phyloP scores from a whole-genome alignment of 2,329 filamentous ascomycete genomes.

The Allantophomopsis lycopodina region DNA sequence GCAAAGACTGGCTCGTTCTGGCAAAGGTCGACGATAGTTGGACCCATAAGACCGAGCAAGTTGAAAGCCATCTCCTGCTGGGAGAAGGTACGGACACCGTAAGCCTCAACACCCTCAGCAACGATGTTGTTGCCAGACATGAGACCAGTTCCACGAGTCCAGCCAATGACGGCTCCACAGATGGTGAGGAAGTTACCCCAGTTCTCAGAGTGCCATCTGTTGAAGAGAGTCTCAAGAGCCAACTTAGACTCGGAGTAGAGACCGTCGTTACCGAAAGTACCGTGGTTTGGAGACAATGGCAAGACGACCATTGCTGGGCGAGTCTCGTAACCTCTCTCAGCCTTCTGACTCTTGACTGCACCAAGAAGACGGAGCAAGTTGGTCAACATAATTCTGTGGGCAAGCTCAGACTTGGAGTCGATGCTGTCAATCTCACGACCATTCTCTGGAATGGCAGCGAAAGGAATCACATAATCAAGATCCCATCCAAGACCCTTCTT shows the following conservation, averaged over 20 bases:
- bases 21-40: slow-evolving; percentile 86
- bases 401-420: slow-evolving; percentile 94
- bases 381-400: slow-evolving; percentile 97
- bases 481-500: slow-evolving; percentile 98
- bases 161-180: slow-evolving; percentile 95
- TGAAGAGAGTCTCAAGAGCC: slow-evolving; percentile 92
- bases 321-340: slow-evolving; percentile 77
- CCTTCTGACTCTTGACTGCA: slow-evolving; percentile 82
- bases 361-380: slow-evolving; percentile 89
- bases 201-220: slow-evolving; percentile 94
- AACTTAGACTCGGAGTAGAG: slow-evolving; percentile 98
- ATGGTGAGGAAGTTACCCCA: slow-evolving; percentile 98
- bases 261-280: slow-evolving; percentile 95
- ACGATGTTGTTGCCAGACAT: slow-evolving; percentile 98
- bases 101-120: slow-evolving; percentile 90
- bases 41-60: slow-evolving; percentile 88
- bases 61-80: slow-evolving; percentile 99
- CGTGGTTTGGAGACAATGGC: slow-evolving; percentile 93
- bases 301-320: slow-evolving; percentile 93
- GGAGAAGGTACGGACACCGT: slow-evolving; percentile 94
- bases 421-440: slow-evolving; percentile 94
- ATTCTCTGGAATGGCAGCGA: slow-evolving; percentile 95
- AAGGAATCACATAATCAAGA: slow-evolving; percentile 88
- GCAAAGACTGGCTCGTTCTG: slow-evolving; percentile 93
- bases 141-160: slow-evolving; percentile 95